phyloP scores from a whole-genome alignment of 148 eudicot species.

The Pouteria glomerata region DNA sequence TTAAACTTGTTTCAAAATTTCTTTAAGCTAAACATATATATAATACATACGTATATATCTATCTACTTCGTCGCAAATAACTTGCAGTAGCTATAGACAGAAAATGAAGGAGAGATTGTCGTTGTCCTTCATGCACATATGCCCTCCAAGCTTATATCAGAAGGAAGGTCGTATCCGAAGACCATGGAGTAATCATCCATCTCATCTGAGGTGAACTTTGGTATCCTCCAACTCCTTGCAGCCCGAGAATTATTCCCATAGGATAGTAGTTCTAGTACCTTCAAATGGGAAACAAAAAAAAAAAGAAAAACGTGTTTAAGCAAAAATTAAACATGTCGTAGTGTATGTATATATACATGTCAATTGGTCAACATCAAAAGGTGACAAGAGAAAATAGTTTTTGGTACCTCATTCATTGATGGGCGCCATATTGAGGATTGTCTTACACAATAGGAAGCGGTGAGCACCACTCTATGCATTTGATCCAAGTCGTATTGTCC shows the following conservation, averaged over 20 bases:
- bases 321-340: neutral
- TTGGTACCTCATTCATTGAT: constrained; percentile 68
- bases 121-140: too few species aligned
- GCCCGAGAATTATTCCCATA: constrained; percentile 40
- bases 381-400: neutral
- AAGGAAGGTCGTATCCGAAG: constrained; percentile 65
- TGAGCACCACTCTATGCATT: constrained; percentile 51
- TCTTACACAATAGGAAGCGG: constrained; percentile 77
- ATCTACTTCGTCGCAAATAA: neutral
- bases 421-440: constrained; percentile 76
- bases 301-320: neutral
- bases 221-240: constrained; percentile 47
- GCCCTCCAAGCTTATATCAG: constrained; percentile 46
- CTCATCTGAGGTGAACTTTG: constrained; percentile 42
- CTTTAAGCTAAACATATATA: too few species aligned
- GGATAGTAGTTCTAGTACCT: constrained; percentile 60
- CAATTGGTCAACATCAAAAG: too few species aligned
- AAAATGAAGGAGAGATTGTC: too few species aligned
- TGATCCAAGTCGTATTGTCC: constrained; percentile 50
- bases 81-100: neutral
- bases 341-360: too few species aligned
- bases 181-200: constrained; percentile 81
- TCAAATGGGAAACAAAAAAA: neutral
- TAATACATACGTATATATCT: too few species aligned
- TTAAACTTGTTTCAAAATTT: neutral